These are phyloP conservation scores for Gynostemma pentaphyllum DNA, from an alignment of 306 rosid species.

Conservation along the genomic window DNA sequence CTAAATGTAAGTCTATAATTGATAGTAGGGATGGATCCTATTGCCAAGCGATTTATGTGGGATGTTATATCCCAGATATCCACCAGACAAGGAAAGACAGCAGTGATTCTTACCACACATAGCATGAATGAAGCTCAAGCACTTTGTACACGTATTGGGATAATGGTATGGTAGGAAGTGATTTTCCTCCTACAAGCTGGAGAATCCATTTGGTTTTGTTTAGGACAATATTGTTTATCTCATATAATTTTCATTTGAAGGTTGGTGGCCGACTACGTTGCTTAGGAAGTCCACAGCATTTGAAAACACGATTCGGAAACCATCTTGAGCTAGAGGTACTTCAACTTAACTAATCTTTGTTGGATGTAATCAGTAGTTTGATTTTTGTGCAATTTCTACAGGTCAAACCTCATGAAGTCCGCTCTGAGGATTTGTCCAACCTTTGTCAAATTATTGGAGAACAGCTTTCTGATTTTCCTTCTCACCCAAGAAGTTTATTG, in stretches of 20 bases:
- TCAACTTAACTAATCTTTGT: neutral
- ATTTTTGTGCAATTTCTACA: slow-evolving; percentile 9
- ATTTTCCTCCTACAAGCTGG: slow-evolving; percentile 14
- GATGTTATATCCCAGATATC: slow-evolving; percentile 90
- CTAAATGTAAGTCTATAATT: no score
- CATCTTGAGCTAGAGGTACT: slow-evolving; percentile 87
- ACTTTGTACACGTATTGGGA: slow-evolving; percentile 84
- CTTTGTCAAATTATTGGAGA: slow-evolving; percentile 62
- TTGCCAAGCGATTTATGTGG: slow-evolving; percentile 98
- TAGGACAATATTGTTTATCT: slow-evolving; percentile 8
- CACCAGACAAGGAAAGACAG: slow-evolving; percentile 90
- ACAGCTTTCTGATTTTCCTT: slow-evolving; percentile 43
- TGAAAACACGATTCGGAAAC: slow-evolving; percentile 86
- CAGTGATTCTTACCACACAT: slow-evolving; percentile 86
- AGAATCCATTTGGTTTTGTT: slow-evolving; percentile 12
- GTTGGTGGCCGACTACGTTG: slow-evolving; percentile 85
- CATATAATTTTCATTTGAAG: slow-evolving; percentile 28
- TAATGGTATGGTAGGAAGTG: slow-evolving; percentile 59
- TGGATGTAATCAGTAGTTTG: neutral
- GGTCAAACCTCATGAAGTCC: slow-evolving; percentile 84
- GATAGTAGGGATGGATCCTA: slow-evolving; percentile 91
- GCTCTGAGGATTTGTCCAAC: slow-evolving; percentile 50
- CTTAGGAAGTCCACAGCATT: slow-evolving; percentile 92
- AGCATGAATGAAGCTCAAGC: slow-evolving; percentile 99
- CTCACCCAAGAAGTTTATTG: slow-evolving; percentile 71